These are phyloP conservation scores for Aspergillus coremiiformis DNA, from an alignment of 495 filamentous ascomycete species.

Conservation along the genomic window DNA sequence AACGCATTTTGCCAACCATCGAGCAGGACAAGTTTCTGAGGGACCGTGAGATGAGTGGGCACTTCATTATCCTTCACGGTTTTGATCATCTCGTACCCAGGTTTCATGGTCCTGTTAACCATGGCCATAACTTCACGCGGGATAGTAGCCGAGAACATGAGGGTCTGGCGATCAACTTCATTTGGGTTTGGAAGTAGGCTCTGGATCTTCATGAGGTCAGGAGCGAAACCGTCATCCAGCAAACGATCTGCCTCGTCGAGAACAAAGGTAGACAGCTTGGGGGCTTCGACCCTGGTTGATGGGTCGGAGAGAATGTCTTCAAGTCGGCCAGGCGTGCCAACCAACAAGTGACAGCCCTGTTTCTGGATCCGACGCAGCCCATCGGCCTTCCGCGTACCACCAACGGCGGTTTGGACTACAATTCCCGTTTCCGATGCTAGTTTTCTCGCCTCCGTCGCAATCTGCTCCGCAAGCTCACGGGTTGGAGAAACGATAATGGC, in stretches of 20 bases:
- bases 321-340: slow-evolving; percentile 86
- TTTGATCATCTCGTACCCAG: slow-evolving; percentile 72
- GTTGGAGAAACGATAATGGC: slow-evolving; percentile 91
- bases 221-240: slow-evolving; percentile 82
- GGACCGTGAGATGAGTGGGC: slow-evolving; percentile 75
- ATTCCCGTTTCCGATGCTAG: slow-evolving; percentile 60
- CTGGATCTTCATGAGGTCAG: slow-evolving; percentile 66
- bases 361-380: slow-evolving; percentile 56
- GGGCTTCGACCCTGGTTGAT: slow-evolving; percentile 56
- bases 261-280: slow-evolving; percentile 70
- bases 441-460: slow-evolving; percentile 72
- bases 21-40: slow-evolving; percentile 63
- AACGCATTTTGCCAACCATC: slow-evolving; percentile 66
- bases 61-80: slow-evolving; percentile 73
- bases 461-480: slow-evolving; percentile 91
- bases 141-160: slow-evolving; percentile 91
- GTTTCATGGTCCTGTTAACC: slow-evolving; percentile 61
- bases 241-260: slow-evolving; percentile 93
- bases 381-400: slow-evolving; percentile 66
- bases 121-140: slow-evolving; percentile 73
- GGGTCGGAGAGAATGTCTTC: slow-evolving; percentile 75
- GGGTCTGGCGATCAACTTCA: slow-evolving; percentile 68
- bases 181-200: slow-evolving; percentile 52
- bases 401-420: slow-evolving; percentile 78
- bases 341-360: slow-evolving; percentile 79